phyloP scores from a whole-genome alignment of 2,329 filamentous ascomycete species.

The Calonectria pseudoreteaudii region DNA sequence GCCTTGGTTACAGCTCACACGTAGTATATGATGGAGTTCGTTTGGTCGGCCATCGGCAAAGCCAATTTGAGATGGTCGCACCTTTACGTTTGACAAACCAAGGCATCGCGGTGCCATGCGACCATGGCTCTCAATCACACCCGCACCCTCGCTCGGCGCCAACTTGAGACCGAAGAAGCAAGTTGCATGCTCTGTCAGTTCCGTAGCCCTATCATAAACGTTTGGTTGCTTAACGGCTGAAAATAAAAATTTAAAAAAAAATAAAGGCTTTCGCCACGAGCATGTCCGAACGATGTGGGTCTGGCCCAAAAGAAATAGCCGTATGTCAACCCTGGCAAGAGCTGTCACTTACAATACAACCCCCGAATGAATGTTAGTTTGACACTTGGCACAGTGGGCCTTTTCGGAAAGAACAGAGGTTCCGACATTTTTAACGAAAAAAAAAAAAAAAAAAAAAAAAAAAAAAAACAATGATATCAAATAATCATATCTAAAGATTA shows the following conservation, averaged over 20 bases:
- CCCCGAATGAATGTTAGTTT: no score
- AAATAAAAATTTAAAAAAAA: background rate
- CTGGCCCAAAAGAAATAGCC: background rate
- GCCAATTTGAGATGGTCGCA: conserved; percentile 3
- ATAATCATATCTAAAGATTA: no score
- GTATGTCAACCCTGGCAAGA: conserved; percentile 29
- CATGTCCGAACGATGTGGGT: background rate
- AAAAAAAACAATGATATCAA: no score
- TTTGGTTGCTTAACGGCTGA: background rate
- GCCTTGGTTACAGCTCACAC: conserved; percentile 6
- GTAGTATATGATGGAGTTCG: background rate
- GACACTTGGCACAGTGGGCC: no score
- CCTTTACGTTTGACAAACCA: conserved; percentile 2
- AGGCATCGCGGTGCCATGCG: conserved; percentile 11
- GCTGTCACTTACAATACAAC: conserved; percentile 44
- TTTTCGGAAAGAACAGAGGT: no score
- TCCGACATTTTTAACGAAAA: no score
- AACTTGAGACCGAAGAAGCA: background rate
- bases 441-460: no score
- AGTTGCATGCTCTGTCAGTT: background rate
- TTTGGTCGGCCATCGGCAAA: conserved; percentile 8
- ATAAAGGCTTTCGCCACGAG: background rate
- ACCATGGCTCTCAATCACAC: background rate
- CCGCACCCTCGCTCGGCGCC: background rate
- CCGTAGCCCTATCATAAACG: background rate